Evolutionary conservation across 257 asterid genomes (phyloP).

Genomic region (Linderniella brevidens): DNA sequence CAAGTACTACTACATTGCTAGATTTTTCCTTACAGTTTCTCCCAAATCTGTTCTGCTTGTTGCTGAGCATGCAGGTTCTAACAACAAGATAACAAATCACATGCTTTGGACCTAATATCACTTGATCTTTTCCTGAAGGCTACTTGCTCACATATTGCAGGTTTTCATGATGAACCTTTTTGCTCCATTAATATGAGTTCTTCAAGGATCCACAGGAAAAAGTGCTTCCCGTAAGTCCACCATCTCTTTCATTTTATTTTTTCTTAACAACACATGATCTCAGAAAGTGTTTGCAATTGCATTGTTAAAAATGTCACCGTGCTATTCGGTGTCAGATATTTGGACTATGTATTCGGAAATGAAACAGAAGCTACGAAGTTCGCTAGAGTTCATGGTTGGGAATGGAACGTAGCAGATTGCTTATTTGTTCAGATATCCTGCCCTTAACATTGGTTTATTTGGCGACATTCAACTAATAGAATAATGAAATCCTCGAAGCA

Average conservation of each 20-base stretch:
- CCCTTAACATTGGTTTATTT: too few relatives aligned
- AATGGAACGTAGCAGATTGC: slow-evolving; percentile 6
- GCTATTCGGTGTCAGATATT: slow-evolving; percentile 34
- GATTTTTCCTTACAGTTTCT: slow-evolving; percentile 94
- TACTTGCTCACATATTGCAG: slow-evolving; percentile 16
- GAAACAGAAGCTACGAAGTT: slow-evolving; percentile 92
- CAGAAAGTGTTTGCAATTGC: slow-evolving; percentile 5
- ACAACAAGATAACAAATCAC: slow-evolving; percentile 43
- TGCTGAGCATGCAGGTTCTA: slow-evolving; percentile 92
- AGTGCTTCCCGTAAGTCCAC: slow-evolving; percentile 57
- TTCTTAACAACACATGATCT: slow-evolving; percentile 4
- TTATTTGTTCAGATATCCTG: too few relatives aligned
- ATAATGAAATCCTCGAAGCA: too few relatives aligned
- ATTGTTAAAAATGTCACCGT: background rate
- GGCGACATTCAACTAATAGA: too few relatives aligned
- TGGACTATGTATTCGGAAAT: slow-evolving; percentile 71
- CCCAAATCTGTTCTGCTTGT: slow-evolving; percentile 83
- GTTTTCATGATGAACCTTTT: slow-evolving; percentile 71
- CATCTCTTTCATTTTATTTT: background rate
- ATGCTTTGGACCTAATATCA: too few relatives aligned
- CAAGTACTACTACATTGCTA: slow-evolving; percentile 86
- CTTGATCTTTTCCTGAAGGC: background rate
- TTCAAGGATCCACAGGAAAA: slow-evolving; percentile 71
- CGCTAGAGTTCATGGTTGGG: slow-evolving; percentile 95
- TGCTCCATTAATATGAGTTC: slow-evolving; percentile 94